Conservation (phyloP, 495 filamentous ascomycete genomes). For the Penicillium macrosclerotiorum region DNA sequence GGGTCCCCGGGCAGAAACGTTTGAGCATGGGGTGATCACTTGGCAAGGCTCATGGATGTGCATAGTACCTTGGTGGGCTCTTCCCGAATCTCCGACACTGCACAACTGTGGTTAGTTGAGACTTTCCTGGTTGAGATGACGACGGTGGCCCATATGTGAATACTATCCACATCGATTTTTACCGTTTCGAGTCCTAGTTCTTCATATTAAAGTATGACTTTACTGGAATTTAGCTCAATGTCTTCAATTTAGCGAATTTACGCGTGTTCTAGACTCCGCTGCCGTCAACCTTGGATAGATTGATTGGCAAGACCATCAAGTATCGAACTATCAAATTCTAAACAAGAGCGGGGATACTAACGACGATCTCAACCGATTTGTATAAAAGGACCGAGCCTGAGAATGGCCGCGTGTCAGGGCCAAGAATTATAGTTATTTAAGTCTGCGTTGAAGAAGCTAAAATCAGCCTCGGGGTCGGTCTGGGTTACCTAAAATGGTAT, state of each 20-base stretch:
- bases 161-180: too few species aligned
- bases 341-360: not conserved
- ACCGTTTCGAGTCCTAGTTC: too few species aligned
- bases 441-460: not conserved
- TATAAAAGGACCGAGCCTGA: not conserved
- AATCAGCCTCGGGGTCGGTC: not conserved
- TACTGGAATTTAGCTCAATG: too few species aligned
- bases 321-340: not conserved
- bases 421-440: not conserved
- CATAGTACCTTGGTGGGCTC: too few species aligned
- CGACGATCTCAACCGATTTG: not conserved
- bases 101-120: conserved; percentile 6
- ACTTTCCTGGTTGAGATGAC: not conserved
- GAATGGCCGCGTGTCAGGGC: not conserved
- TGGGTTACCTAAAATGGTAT: conserved; percentile 3
- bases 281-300: too few species aligned
- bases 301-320: not conserved
- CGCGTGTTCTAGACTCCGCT: not conserved
- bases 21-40: too few species aligned
- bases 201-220: too few species aligned
- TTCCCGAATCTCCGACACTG: conserved; percentile 2
- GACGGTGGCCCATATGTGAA: too few species aligned
- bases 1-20: too few species aligned
- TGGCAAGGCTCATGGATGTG: too few species aligned
- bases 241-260: not conserved